phyloP scores from a whole-genome alignment of 192 early-diverging fungal genomes.

The Coemansia sp. region DNA sequence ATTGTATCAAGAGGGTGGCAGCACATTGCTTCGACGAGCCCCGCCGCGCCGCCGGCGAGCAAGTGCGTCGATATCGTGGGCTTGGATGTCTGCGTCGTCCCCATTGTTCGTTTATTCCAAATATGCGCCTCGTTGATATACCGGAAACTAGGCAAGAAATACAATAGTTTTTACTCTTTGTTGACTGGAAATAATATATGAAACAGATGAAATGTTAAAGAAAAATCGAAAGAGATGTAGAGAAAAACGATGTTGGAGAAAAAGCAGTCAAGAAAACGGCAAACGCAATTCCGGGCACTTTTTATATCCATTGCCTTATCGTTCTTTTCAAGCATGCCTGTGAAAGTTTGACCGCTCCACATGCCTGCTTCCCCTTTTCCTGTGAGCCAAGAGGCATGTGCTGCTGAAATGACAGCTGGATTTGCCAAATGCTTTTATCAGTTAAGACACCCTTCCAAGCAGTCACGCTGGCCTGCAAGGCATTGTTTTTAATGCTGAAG shows the following conservation, averaged over 20 bases:
- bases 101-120: background rate
- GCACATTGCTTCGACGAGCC: conserved; percentile 83
- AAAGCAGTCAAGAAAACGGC: background rate
- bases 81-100: conserved; percentile 12
- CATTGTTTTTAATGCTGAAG: background rate
- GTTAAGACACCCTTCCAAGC: background rate
- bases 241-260: background rate
- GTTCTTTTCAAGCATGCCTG: background rate
- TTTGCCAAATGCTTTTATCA: background rate
- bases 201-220: background rate
- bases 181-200: background rate
- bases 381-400: background rate
- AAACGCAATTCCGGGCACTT: background rate
- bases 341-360: background rate
- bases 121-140: background rate
- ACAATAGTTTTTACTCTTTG: background rate
- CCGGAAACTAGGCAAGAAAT: background rate
- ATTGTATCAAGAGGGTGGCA: conserved; percentile 97
- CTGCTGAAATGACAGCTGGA: background rate
- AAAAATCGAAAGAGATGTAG: background rate
- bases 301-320: background rate
- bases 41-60: conserved; percentile 86
- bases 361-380: background rate
- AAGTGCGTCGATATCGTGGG: conserved; percentile 78
- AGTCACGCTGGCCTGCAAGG: background rate